These are phyloP conservation scores for Acer negundo DNA, from an alignment of 345 rosid genomes.

Conservation along the genomic window DNA sequence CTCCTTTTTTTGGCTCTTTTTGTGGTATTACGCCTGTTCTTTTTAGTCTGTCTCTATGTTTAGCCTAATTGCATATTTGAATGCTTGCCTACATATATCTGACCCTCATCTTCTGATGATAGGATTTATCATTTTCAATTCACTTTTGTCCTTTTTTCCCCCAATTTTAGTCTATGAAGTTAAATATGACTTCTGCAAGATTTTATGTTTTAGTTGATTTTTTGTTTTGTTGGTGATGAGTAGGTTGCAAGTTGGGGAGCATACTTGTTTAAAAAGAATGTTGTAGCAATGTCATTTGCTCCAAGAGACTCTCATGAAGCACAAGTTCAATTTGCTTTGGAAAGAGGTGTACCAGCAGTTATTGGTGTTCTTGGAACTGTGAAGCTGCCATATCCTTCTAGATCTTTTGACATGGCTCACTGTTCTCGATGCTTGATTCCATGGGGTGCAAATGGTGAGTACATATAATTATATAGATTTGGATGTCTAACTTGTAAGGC, in stretches of 20 bases:
- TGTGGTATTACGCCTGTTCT: neutral
- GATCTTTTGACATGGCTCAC: constrained; percentile 64
- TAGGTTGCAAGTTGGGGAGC: constrained; percentile 80
- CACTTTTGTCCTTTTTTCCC: neutral
- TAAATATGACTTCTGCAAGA: neutral
- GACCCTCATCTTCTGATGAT: neutral
- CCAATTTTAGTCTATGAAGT: neutral
- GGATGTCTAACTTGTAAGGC: neutral
- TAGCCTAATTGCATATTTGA: constrained; percentile 1
- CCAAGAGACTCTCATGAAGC: constrained; percentile 77
- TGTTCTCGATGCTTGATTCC: constrained; percentile 75
- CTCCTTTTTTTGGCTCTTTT: neutral
- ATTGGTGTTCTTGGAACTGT: constrained; percentile 69
- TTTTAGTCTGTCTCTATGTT: neutral
- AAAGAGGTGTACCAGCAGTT: constrained; percentile 73
- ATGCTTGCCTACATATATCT: neutral
- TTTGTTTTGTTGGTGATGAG: neutral
- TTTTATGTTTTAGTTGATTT: neutral
- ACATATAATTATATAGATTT: neutral
- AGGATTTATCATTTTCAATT: neutral
- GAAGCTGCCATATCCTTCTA: constrained; percentile 60
- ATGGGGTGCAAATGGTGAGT: constrained; percentile 65
- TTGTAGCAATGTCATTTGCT: constrained; percentile 67
- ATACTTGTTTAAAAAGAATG: constrained; percentile 61
- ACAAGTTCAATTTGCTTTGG: constrained; percentile 71